A percentile compares a stretch with the other conserved stretches of the same genome.
Evolutionary conservation across 495 filamentous ascomycete genomes (phyloP).

Genomic region (Aspergillus incahuasiensis): DNA sequence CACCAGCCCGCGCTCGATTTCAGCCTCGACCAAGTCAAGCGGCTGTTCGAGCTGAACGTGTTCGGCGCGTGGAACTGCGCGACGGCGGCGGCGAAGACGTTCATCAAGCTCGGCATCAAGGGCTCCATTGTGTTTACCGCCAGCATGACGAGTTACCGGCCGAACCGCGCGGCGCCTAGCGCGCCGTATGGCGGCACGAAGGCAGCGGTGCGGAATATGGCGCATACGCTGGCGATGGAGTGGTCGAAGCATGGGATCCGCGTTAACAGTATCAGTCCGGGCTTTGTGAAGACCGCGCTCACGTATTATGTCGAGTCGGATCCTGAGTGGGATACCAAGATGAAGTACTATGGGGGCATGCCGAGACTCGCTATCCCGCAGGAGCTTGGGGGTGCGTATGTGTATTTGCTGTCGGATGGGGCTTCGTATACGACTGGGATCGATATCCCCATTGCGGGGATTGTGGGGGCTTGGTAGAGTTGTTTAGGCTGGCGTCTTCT

Average conservation of each 20-base stretch:
- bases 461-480: neutral
- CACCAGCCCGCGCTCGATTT: slow-evolving; percentile 43
- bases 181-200: slow-evolving; percentile 28
- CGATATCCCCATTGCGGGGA: neutral
- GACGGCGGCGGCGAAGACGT: slow-evolving; percentile 21
- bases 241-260: slow-evolving; percentile 45
- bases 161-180: slow-evolving; percentile 36
- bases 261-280: slow-evolving; percentile 36
- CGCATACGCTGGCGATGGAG: slow-evolving; percentile 43
- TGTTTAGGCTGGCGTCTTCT: neutral
- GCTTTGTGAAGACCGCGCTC: slow-evolving; percentile 37
- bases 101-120: slow-evolving; percentile 31
- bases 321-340: slow-evolving; percentile 38
- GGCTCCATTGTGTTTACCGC: slow-evolving; percentile 44
- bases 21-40: slow-evolving; percentile 32
- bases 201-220: neutral
- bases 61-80: slow-evolving; percentile 38
- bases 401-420: slow-evolving; percentile 28
- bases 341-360: slow-evolving; percentile 46
- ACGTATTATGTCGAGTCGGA: slow-evolving; percentile 36
- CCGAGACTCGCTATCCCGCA: slow-evolving; percentile 34
- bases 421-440: neutral
- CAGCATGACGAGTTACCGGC: slow-evolving; percentile 45
- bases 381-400: slow-evolving; percentile 40
- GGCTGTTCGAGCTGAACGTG: slow-evolving; percentile 41